Base-by-base conservation (phyloP, 306 rosid genomes). In the Inga leiocalycina region DNA sequence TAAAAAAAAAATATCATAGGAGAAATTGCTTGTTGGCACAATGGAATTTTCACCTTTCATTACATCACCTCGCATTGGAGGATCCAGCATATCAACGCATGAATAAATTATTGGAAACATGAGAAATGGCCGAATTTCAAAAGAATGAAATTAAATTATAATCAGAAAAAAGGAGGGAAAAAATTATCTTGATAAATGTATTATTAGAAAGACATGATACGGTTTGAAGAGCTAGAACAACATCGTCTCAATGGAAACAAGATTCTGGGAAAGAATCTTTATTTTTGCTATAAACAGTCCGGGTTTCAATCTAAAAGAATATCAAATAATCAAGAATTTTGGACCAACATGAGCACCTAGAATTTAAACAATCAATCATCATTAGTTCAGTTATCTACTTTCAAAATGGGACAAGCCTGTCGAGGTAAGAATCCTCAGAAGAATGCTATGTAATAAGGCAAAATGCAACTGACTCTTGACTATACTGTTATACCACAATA, bases 301-400 rank as follows among this genome's bases (percentile, higher is more conserved):
- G 84, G n/a, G 89, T 89, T 86, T 79, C 89, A 85, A 76, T 85
- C 85, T 84, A 79, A 54, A 72, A 24, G 79, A 80, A 51, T 68
- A 86, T 88, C 12, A 61, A 22, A 24, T 61, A 27, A 65, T 65
- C 35, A 71, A 81, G 52, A 44, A 75, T 71, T 46, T 54, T 77
- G 16, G 67, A 65, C 61, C 22, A 22, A 82, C 44, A 78, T 64
- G 20, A 2, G 85, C 83, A 78, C 24, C 89, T 87, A 89, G 81
- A 87, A 85, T 83, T 87, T 84, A 80, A 80, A 44, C 81, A 68
- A 80, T 52, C 88, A 82, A 76, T 76, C 75, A 83, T 87, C 83
- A 67, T 80, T 84, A 77, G 84, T 80, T 90, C 85, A 85, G 78
- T 79, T 87, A 85, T 82, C 93, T 88, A 92, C 97, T 87, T 89